These are phyloP conservation scores for Rhododendron kiyosumense DNA, from an alignment of 148 eudicot genomes.

Conservation along the genomic window DNA sequence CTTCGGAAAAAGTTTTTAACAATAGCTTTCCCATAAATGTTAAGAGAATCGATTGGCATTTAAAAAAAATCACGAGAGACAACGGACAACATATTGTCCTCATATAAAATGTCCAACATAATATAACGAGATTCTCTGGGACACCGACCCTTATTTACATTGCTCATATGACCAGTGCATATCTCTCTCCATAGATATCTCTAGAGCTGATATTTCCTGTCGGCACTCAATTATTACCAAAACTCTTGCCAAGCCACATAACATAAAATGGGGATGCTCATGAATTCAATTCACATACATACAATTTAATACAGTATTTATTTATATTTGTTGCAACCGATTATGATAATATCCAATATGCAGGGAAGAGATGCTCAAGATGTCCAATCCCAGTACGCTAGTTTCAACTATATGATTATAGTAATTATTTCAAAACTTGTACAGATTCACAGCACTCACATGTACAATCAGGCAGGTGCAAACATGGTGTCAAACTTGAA, in stretches of 20 bases:
- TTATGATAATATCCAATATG: neutral
- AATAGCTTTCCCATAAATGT: neutral
- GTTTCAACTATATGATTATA: neutral
- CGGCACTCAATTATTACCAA: neutral
- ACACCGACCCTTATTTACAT: neutral
- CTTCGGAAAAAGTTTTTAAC: neutral
- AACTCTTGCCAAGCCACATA: neutral
- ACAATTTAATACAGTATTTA: neutral
- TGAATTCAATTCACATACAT: neutral
- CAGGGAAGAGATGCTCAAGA: neutral
- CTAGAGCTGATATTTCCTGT: neutral
- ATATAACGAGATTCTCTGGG: neutral
- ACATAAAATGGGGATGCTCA: neutral
- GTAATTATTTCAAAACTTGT: neutral
- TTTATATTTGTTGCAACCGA: neutral
- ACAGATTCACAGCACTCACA: neutral
- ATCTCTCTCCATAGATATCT: neutral
- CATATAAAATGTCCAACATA: neutral
- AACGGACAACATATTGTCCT: neutral
- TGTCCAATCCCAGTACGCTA: neutral
- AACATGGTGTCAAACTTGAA: neutral
- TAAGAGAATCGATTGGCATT: neutral
- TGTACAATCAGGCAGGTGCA: neutral
- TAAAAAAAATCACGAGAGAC: neutral
- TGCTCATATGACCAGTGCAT: neutral